Evolutionary conservation across 2,329 filamentous ascomycete genomes (phyloP).

Genomic region (Clonostachys solani): DNA sequence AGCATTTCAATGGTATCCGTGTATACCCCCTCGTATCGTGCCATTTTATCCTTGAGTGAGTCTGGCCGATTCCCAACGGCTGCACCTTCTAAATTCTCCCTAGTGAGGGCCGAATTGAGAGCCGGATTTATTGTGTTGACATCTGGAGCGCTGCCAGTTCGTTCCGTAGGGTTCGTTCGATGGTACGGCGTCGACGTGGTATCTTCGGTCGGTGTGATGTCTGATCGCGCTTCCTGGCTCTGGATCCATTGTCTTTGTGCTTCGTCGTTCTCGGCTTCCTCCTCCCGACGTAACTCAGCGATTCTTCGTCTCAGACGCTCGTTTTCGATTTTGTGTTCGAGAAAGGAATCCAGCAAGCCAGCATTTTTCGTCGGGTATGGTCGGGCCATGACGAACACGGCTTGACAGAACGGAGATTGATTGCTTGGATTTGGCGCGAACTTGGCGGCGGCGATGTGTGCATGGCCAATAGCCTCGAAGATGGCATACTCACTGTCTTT

Average conservation of each 20-base stretch:
- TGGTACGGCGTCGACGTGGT: slow-evolving; percentile 19
- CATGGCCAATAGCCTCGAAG: slow-evolving; percentile 89
- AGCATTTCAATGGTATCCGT: slow-evolving; percentile 90
- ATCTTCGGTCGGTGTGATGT: slow-evolving; percentile 45
- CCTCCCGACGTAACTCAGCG: slow-evolving; percentile 78
- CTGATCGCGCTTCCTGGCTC: slow-evolving; percentile 52
- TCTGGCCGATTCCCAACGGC: slow-evolving; percentile 59
- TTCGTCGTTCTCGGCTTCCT: slow-evolving; percentile 72
- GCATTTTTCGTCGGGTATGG: slow-evolving; percentile 89
- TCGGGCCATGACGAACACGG: slow-evolving; percentile 90
- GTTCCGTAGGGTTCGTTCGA: slow-evolving; percentile 22
- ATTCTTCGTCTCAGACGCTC: slow-evolving; percentile 82
- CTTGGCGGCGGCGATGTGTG: slow-evolving; percentile 73
- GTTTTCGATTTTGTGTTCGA: slow-evolving; percentile 97
- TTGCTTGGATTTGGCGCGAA: slow-evolving; percentile 60
- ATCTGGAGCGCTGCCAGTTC: slow-evolving; percentile 59
- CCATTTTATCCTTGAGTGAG: slow-evolving; percentile 81
- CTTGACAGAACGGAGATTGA: slow-evolving; percentile 70
- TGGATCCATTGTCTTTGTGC: slow-evolving; percentile 57
- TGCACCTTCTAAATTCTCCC: slow-evolving; percentile 75
- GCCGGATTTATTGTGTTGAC: slow-evolving; percentile 36
- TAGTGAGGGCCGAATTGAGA: slow-evolving; percentile 66
- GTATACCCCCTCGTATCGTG: slow-evolving; percentile 73
- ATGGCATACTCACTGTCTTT: slow-evolving; percentile 70
- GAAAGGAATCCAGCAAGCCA: slow-evolving; percentile 80